These are phyloP conservation scores for Plantago elongata DNA, from an alignment of 257 asterid species.

Conservation along the genomic window DNA sequence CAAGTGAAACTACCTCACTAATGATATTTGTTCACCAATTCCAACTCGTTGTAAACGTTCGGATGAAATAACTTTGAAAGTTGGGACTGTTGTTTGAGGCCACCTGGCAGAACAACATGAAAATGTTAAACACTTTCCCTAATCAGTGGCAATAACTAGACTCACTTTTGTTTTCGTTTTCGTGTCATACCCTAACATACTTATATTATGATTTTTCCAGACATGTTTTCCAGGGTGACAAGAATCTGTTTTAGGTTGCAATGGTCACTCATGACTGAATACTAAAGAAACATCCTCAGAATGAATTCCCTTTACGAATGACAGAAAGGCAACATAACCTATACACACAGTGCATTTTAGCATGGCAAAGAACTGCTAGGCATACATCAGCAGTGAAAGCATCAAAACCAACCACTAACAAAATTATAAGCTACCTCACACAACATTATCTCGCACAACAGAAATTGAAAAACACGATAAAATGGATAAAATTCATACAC, in stretches of 20 bases:
- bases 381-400: background rate
- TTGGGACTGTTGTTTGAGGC: conserved; percentile 78
- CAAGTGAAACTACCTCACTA: conserved; percentile 60
- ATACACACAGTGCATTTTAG: background rate
- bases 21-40: conserved; percentile 71
- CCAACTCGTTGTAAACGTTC: conserved; percentile 51
- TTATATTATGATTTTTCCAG: too few species aligned
- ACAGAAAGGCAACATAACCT: background rate
- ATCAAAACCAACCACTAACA: too few species aligned
- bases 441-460: background rate
- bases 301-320: background rate
- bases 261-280: background rate
- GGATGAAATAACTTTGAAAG: conserved; percentile 56
- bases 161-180: too few species aligned
- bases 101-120: conserved; percentile 52
- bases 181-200: too few species aligned
- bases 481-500: too few species aligned
- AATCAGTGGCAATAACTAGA: conserved; percentile 7
- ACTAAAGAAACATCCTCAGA: background rate
- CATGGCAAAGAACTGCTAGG: conserved; percentile 2
- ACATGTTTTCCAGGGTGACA: background rate
- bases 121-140: background rate
- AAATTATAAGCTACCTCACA: background rate
- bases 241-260: background rate
- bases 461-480: background rate